Evolutionary conservation across 1,284 basidiomycete species (phyloP), one percentile per base, ranked within the genome.

Genomic region (Ustilago sp.): DNA sequence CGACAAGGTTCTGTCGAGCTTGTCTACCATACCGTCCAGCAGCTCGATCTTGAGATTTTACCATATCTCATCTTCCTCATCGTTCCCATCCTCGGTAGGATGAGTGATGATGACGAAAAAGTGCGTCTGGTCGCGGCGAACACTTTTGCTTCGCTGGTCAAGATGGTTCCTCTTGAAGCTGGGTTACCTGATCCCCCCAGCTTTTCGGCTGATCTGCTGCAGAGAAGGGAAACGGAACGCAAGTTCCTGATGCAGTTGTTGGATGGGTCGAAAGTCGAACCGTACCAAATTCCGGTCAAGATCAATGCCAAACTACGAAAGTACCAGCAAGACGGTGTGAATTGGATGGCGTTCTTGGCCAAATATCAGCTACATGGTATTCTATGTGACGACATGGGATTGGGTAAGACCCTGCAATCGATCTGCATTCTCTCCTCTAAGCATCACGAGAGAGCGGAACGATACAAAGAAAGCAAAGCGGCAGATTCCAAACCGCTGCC

Each of bases 321-420:
- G 86, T 99, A 99, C 85, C 97, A 99, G 87, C 93, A 94, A 86
- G 97, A 99, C 72, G 97, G 97, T 51, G 94, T 99, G 80, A 98
- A 95, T 86, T 99, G 97, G 97, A 89, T 99, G 53, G 97, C 97
- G 0, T 99, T 99, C 89, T 89, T 99, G 48, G 93, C 95, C 35
- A 83, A 83, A 59, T 85, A 84, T 59, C 97, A 99, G 86, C 88
- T 99, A 6, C 97, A 99, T 86, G 97, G 97, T 23, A 94, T 99
- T 80, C 91, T 99, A 35, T 99, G 97, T 86, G 97, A 99, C 85
- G 96, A 95, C 94, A 99, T 99, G 96, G 97, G 97, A 75, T 91
- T 99, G 8, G 97, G 97, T 34, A 99, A 99, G 88, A 98, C 95
- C 1, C 88, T 99, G 15, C 97, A 99, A 87, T 97, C 96, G 0